These are phyloP conservation scores for Macrocybe gigantea DNA, from an alignment of 768 basidiomycete species.

Conservation along the genomic window DNA sequence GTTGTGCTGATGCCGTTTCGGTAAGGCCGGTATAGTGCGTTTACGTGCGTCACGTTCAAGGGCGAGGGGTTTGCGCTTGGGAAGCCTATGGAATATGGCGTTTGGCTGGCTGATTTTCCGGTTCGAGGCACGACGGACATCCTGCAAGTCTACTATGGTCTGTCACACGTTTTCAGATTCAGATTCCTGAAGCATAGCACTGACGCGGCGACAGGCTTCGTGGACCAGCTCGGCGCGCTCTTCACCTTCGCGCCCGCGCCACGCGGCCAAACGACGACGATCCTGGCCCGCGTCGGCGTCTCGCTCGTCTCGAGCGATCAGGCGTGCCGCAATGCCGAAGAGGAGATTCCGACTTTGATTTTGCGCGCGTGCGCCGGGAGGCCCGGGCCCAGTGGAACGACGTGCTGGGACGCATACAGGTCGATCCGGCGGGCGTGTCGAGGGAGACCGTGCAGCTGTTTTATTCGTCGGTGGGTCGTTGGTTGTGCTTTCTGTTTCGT, in stretches of 20 bases:
- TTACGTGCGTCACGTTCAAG: slow-evolving; percentile 56
- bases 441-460: slow-evolving; percentile 47
- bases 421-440: slow-evolving; percentile 42
- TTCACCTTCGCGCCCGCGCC: slow-evolving; percentile 44
- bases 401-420: slow-evolving; percentile 45
- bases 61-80: slow-evolving; percentile 42
- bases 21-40: slow-evolving; percentile 46
- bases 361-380: slow-evolving; percentile 38
- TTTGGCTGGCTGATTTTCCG: slow-evolving; percentile 46
- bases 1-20: not conserved
- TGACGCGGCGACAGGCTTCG: slow-evolving; percentile 28
- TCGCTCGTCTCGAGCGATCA: slow-evolving; percentile 57
- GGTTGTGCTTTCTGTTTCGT: not conserved
- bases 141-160: slow-evolving; percentile 44
- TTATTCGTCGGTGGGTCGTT: slow-evolving; percentile 30
- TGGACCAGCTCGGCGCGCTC: slow-evolving; percentile 46
- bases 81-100: slow-evolving; percentile 49
- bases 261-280: slow-evolving; percentile 26
- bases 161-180: slow-evolving; percentile 4
- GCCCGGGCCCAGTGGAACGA: slow-evolving; percentile 52
- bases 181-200: not conserved
- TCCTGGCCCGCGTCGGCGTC: slow-evolving; percentile 59
- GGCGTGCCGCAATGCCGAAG: slow-evolving; percentile 55
- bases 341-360: slow-evolving; percentile 56
- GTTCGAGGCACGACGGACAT: slow-evolving; percentile 38